A percentile compares a stretch with the other conserved stretches of the same genome.
These are phyloP conservation scores for Digitaria exilis DNA, from an alignment of 202 grass and related monocot species.

Conservation along the genomic window DNA sequence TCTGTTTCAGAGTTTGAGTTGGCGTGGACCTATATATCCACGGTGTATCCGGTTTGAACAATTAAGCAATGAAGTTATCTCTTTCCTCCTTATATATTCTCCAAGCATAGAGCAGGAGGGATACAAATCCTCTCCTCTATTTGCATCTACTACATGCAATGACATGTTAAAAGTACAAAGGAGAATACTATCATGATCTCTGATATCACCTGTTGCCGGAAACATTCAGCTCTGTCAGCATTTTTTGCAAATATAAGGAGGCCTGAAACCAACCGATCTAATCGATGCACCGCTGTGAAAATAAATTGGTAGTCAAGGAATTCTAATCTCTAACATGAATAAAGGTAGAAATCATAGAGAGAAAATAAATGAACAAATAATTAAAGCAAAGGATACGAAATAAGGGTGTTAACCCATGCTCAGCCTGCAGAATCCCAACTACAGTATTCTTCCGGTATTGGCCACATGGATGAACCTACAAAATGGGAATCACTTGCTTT, in stretches of 20 bases:
- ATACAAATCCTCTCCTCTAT: too few relatives aligned
- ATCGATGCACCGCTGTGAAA: constrained; percentile 75
- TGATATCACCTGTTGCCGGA: constrained; percentile 81
- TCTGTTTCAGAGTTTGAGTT: too few relatives aligned
- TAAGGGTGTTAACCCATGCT: constrained; percentile 70
- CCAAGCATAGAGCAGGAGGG: too few relatives aligned
- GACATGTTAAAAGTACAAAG: not conserved
- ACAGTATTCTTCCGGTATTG: constrained; percentile 96
- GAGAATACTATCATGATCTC: not conserved
- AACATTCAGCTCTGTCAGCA: constrained; percentile 74
- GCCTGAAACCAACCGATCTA: constrained; percentile 96
- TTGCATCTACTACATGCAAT: too few relatives aligned
- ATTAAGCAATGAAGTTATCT: too few relatives aligned
- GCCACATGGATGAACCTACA: constrained; percentile 94
- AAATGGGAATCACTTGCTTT: constrained; percentile 4
- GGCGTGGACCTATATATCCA: too few relatives aligned
- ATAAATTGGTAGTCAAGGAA: constrained; percentile 79
- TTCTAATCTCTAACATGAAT: constrained; percentile 4
- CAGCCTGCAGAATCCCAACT: constrained; percentile 88
- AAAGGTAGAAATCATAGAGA: not conserved
- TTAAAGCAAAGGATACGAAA: constrained; percentile 80
- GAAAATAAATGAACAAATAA: constrained; percentile 21
- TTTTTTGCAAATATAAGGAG: constrained; percentile 99
- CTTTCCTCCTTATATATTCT: too few relatives aligned
- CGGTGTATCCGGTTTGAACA: too few relatives aligned